Percentiles rank a stretch among this genome's conserved stretches.
Conservation (phyloP, 306 rosid genomes). For the Sicyos baderoa region DNA sequence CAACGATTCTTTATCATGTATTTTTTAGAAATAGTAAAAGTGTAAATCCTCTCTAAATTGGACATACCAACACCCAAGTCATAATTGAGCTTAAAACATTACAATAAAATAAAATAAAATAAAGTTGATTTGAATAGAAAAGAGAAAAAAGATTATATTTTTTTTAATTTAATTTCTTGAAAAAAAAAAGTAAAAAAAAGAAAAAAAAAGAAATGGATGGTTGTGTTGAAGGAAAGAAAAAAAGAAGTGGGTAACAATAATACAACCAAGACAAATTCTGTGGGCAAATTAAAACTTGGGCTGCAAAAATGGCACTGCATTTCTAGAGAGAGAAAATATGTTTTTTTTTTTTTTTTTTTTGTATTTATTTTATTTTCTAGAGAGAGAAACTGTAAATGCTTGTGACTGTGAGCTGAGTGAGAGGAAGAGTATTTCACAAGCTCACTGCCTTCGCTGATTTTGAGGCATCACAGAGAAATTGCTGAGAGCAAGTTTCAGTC, state of each 20-base stretch:
- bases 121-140: no score
- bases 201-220: background rate
- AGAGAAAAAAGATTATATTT: no score
- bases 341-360: background rate
- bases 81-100: no score
- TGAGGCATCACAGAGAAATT: slow-evolving; percentile 18
- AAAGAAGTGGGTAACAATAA: background rate
- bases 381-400: slow-evolving; percentile 23
- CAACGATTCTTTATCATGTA: no score
- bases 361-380: slow-evolving; percentile 8
- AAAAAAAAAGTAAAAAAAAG: no score
- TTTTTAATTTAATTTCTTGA: no score
- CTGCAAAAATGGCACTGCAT: slow-evolving; percentile 1
- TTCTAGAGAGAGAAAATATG: slow-evolving; percentile 10
- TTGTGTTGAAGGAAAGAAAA: background rate
- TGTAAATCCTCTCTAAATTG: no score
- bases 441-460: slow-evolving; percentile 23
- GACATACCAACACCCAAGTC: no score
- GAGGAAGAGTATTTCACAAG: slow-evolving; percentile 62
- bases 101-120: no score
- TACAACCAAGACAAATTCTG: slow-evolving; percentile 31
- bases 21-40: no score
- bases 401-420: slow-evolving; percentile 13
- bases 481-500: background rate
- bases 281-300: slow-evolving; percentile 38